Percentiles rank a stretch among this genome's conserved stretches.
Conservation (phyloP, 2,329 filamentous ascomycete genomes). For the Trichophyton benhamiae region DNA sequence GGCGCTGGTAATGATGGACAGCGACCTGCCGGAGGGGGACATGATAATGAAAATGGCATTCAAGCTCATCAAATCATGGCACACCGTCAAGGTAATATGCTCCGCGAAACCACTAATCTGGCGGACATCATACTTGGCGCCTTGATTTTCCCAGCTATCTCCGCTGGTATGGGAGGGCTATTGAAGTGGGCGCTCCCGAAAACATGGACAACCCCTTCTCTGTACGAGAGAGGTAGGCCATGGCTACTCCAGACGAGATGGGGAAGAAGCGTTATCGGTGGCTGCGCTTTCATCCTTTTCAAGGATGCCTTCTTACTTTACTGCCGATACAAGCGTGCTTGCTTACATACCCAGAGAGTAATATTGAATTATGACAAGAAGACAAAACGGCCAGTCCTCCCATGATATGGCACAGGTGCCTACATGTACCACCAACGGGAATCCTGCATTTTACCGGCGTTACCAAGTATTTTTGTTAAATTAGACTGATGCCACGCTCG, state of each 20-base stretch:
- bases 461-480: neutral
- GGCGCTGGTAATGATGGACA: slow-evolving; percentile 27
- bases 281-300: slow-evolving; percentile 74
- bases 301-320: slow-evolving; percentile 56
- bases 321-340: slow-evolving; percentile 39
- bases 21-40: slow-evolving; percentile 17
- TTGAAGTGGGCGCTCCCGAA: slow-evolving; percentile 56
- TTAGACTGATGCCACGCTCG: neutral
- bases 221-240: slow-evolving; percentile 35
- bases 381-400: slow-evolving; percentile 24
- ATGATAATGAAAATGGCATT: slow-evolving; percentile 13
- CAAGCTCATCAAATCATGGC: slow-evolving; percentile 23
- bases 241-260: slow-evolving; percentile 71
- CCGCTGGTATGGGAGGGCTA: slow-evolving; percentile 63
- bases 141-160: slow-evolving; percentile 70
- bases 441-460: neutral
- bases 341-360: slow-evolving; percentile 35
- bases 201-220: slow-evolving; percentile 47
- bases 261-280: slow-evolving; percentile 79
- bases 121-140: slow-evolving; percentile 53
- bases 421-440: neutral
- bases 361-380: slow-evolving; percentile 36
- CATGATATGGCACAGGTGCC: neutral
- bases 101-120: slow-evolving; percentile 43
- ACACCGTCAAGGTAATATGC: slow-evolving; percentile 36